Conservation (phyloP, 2,329 filamentous ascomycete genomes). For the Cadophora malorum region DNA sequence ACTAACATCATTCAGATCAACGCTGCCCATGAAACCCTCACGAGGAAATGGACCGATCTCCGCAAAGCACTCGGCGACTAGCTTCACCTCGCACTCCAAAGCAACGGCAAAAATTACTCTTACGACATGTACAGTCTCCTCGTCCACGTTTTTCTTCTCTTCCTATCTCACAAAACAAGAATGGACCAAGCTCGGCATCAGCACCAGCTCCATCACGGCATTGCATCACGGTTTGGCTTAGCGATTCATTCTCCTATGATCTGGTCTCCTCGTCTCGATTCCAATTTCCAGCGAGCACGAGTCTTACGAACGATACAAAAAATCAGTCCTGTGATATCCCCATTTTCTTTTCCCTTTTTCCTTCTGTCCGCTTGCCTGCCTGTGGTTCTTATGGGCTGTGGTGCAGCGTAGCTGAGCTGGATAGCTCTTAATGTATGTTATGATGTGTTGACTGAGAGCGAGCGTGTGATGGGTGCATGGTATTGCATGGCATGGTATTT, state of each 20-base stretch:
- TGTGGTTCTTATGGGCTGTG: background rate
- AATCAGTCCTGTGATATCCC: conserved; percentile 31
- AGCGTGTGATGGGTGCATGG: conserved; percentile 4
- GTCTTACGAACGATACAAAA: conserved; percentile 25
- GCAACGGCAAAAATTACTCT: background rate
- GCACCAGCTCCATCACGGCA: conserved; percentile 3
- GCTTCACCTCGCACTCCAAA: background rate
- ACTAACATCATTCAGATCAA: conserved; percentile 62
- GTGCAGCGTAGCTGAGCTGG: conserved; percentile 2
- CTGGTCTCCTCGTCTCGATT: background rate
- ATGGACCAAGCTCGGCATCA: background rate
- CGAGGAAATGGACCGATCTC: conserved; percentile 79
- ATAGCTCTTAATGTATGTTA: conserved; percentile 34
- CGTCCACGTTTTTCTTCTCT: background rate
- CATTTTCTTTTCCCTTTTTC: conserved; percentile 22
- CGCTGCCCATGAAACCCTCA: conserved; percentile 72
- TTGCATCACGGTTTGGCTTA: conserved; percentile 32
- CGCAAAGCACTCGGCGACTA: conserved; percentile 57
- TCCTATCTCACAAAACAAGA: conserved; percentile 7
- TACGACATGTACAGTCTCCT: conserved; percentile 31
- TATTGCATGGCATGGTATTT: conserved; percentile 8
- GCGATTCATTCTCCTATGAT: conserved; percentile 22
- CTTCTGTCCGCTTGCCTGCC: background rate
- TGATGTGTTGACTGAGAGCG: conserved; percentile 25
- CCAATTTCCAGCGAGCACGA: background rate